These are phyloP conservation scores for Mucor irregularis DNA, from an alignment of 371 early-diverging fungal species.

Conservation along the genomic window DNA sequence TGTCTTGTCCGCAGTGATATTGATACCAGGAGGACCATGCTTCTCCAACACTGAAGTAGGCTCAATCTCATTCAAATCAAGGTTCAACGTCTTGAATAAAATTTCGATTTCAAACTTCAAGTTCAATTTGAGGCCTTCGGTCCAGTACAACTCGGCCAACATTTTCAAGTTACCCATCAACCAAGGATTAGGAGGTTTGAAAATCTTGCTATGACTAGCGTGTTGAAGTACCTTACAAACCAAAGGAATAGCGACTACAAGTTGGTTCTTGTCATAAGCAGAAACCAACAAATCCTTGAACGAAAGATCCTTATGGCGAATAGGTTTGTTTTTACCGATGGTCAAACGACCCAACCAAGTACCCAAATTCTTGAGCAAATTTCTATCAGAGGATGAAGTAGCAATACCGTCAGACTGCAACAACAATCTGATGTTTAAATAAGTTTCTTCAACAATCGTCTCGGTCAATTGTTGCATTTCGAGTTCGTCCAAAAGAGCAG, in stretches of 20 bases:
- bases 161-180: constrained; percentile 90
- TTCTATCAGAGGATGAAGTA: constrained; percentile 83
- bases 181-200: constrained; percentile 97
- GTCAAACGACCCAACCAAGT: constrained; percentile 96
- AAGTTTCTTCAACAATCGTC: constrained; percentile 86
- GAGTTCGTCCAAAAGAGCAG: constrained; percentile 73
- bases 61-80: constrained; percentile 85
- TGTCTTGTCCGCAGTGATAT: neutral
- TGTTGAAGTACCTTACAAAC: constrained; percentile 95
- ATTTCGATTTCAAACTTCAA: constrained; percentile 97
- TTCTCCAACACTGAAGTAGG: constrained; percentile 72
- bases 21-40: constrained; percentile 47
- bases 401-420: constrained; percentile 88
- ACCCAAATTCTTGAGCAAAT: constrained; percentile 91
- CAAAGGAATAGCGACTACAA: constrained; percentile 95
- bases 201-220: constrained; percentile 78
- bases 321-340: constrained; percentile 87
- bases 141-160: constrained; percentile 90
- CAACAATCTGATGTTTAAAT: constrained; percentile 75
- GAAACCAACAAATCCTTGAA: constrained; percentile 92
- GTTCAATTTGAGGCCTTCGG: constrained; percentile 89
- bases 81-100: constrained; percentile 81
- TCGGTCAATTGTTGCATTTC: constrained; percentile 57
- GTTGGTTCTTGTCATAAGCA: constrained; percentile 80
- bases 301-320: constrained; percentile 90